Percentiles rank a stretch among this genome's conserved stretches.
phyloP scores from a whole-genome alignment of 768 basidiomycete genomes.

The Coprinellus micaceus region DNA sequence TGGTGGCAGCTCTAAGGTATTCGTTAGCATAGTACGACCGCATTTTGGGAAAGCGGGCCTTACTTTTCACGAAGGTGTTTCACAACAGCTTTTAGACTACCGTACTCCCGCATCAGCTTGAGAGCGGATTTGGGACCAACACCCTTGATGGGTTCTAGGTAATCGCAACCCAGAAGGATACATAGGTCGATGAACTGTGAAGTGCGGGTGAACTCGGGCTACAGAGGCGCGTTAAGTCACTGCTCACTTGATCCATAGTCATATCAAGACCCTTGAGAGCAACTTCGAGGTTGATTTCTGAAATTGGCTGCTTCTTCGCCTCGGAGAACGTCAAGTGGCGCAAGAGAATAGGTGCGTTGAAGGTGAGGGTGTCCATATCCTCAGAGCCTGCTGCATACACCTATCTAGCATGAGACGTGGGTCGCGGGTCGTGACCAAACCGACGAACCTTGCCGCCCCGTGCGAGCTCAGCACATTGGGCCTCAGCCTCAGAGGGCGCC shows the following conservation, averaged over 20 bases:
- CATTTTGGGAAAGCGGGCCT: too few relatives aligned
- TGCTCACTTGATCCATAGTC: slow-evolving; percentile 79
- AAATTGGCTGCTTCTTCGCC: slow-evolving; percentile 95
- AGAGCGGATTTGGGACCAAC: slow-evolving; percentile 93
- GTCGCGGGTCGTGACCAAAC: not conserved
- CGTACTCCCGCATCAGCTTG: slow-evolving; percentile 85
- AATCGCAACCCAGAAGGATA: slow-evolving; percentile 95
- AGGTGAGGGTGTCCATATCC: slow-evolving; percentile 99
- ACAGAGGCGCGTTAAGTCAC: not conserved
- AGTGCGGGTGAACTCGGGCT: not conserved
- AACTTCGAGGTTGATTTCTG: slow-evolving; percentile 78
- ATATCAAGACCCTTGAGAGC: slow-evolving; percentile 88
- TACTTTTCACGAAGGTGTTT: slow-evolving; percentile 78
- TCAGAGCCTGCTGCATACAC: slow-evolving; percentile 98
- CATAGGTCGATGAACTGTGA: slow-evolving; percentile 92
- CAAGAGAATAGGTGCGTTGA: slow-evolving; percentile 84
- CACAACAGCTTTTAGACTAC: slow-evolving; percentile 66
- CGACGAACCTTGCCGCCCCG: slow-evolving; percentile 78
- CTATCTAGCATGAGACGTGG: slow-evolving; percentile 31
- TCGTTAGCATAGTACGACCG: too few relatives aligned
- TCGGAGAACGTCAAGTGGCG: slow-evolving; percentile 98
- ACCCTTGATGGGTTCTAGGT: slow-evolving; percentile 97
- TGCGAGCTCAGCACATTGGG: slow-evolving; percentile 98
- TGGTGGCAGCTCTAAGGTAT: slow-evolving; percentile 37
- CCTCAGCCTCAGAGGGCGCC: slow-evolving; percentile 99